A percentile compares a stretch with the other conserved stretches of the same genome.
These are phyloP conservation scores for Suhomyces panamericanus DNA, from an alignment of 1,139 yeast species.

Conservation along the genomic window DNA sequence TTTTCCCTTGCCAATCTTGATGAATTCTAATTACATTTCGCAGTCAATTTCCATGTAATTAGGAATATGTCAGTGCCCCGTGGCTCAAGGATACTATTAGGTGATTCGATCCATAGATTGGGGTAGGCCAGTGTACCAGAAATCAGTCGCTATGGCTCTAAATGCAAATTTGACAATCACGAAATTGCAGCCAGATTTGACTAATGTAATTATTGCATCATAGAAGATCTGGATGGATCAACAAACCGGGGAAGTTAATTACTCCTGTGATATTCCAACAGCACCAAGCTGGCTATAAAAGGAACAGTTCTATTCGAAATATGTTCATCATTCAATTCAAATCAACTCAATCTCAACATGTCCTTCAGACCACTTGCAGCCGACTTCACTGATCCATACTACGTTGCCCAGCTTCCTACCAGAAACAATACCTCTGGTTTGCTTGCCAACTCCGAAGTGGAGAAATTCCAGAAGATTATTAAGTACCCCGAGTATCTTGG, in stretches of 20 bases:
- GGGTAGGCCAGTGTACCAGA: background rate
- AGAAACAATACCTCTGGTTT: conserved; percentile 5
- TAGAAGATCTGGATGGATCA: background rate
- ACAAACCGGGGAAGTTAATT: background rate
- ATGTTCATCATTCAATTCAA: background rate
- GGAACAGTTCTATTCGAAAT: background rate
- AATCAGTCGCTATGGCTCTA: conserved; percentile 1
- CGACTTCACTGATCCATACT: conserved; percentile 15
- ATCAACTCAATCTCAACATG: conserved; percentile 2
- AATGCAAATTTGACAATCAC: background rate
- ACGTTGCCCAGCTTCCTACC: conserved; percentile 5
- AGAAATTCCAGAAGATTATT: conserved; percentile 17
- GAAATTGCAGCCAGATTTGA: conserved; percentile 1
- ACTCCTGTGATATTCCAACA: background rate
- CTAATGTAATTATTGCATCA: conserved; percentile 1
- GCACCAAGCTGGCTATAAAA: background rate
- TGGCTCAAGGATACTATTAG: background rate
- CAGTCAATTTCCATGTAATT: background rate
- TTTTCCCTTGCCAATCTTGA: too few species aligned
- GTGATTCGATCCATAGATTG: background rate
- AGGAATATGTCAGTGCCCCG: background rate
- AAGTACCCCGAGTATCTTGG: conserved; percentile 28
- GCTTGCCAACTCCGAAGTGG: conserved; percentile 10
- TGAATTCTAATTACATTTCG: too few species aligned
- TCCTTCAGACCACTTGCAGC: conserved; percentile 14